Conservation (phyloP, 2,329 filamentous ascomycete genomes). For the Calonectria pseudoturangicola region DNA sequence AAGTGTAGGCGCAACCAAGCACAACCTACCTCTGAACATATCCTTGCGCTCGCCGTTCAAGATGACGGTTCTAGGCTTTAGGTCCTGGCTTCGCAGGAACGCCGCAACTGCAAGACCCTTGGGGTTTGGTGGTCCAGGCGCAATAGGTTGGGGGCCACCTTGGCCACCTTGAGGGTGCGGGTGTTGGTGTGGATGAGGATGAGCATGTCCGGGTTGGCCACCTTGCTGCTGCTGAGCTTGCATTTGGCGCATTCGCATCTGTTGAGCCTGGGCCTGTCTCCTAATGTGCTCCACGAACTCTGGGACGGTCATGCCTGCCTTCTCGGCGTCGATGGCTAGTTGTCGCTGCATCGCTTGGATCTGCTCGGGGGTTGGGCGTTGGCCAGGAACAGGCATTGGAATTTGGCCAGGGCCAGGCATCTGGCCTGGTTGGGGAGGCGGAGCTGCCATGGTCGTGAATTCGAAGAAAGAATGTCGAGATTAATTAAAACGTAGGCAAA, state of each 20-base stretch:
- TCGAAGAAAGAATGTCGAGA: constrained; percentile 41
- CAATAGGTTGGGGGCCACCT: constrained; percentile 79
- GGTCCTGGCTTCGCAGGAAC: constrained; percentile 87
- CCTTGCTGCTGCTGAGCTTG: constrained; percentile 66
- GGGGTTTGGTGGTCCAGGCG: constrained; percentile 89
- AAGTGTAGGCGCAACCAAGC: neutral
- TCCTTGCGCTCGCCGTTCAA: constrained; percentile 97
- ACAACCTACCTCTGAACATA: constrained; percentile 89
- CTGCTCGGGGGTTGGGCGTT: constrained; percentile 86
- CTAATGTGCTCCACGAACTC: constrained; percentile 86
- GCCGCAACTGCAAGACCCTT: constrained; percentile 91
- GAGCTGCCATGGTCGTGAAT: constrained; percentile 54
- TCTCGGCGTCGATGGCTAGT: constrained; percentile 87
- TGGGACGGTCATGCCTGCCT: constrained; percentile 88
- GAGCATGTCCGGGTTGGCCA: constrained; percentile 55
- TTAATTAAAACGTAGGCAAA: constrained; percentile 40
- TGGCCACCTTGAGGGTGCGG: constrained; percentile 58
- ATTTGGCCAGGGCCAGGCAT: constrained; percentile 49
- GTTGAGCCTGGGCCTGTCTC: constrained; percentile 72
- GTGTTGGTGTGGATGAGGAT: constrained; percentile 59
- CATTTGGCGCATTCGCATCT: constrained; percentile 67
- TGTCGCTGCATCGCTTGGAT: constrained; percentile 89
- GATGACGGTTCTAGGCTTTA: constrained; percentile 94
- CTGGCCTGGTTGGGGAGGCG: constrained; percentile 54
- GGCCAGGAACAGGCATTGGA: constrained; percentile 61